A percentile compares a stretch with the other conserved stretches of the same genome.
Evolutionary conservation across 2,329 filamentous ascomycete genomes (phyloP).

Genomic region (Dactylonectria estremocensis): DNA sequence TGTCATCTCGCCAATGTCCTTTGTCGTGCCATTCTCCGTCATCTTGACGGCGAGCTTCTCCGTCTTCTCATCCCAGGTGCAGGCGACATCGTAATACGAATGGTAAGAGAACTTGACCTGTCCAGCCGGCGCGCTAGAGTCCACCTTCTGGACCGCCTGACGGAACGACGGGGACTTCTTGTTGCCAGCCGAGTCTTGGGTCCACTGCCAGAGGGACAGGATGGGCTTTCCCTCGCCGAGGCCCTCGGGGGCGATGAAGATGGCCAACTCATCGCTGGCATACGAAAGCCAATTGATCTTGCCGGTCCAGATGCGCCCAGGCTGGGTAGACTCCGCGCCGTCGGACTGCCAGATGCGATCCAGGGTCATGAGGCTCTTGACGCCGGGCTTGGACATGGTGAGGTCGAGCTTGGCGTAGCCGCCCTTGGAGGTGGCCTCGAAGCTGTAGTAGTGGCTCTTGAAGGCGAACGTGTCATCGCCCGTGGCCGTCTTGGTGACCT

Average conservation of each 20-base stretch:
- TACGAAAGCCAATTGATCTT: conserved; percentile 37
- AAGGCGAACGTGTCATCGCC: conserved; percentile 29
- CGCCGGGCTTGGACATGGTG: conserved; percentile 30
- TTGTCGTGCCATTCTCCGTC: neutral
- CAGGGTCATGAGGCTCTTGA: neutral
- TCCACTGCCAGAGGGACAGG: conserved; percentile 39
- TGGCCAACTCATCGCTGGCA: conserved; percentile 32
- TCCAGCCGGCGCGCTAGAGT: neutral
- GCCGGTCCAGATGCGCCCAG: conserved; percentile 38
- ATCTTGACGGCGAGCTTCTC: conserved; percentile 31
- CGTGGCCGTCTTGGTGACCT: conserved; percentile 13
- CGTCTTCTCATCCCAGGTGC: conserved; percentile 31
- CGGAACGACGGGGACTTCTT: conserved; percentile 28
- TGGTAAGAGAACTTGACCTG: conserved; percentile 30
- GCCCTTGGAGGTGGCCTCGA: conserved; percentile 27
- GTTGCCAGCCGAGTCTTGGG: conserved; percentile 14
- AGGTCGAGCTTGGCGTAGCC: conserved; percentile 34
- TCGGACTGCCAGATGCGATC: conserved; percentile 35
- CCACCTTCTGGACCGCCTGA: neutral
- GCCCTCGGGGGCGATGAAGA: conserved; percentile 41
- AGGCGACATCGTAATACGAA: conserved; percentile 33
- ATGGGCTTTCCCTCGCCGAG: conserved; percentile 40
- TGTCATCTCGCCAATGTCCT: conserved; percentile 24
- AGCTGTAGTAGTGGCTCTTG: conserved; percentile 27
- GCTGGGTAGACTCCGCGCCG: conserved; percentile 10